A percentile compares a stretch with the other conserved stretches of the same genome.
phyloP scores from a whole-genome alignment of 2,329 filamentous ascomycete genomes.

The Teratosphaeriaceae sp. region DNA sequence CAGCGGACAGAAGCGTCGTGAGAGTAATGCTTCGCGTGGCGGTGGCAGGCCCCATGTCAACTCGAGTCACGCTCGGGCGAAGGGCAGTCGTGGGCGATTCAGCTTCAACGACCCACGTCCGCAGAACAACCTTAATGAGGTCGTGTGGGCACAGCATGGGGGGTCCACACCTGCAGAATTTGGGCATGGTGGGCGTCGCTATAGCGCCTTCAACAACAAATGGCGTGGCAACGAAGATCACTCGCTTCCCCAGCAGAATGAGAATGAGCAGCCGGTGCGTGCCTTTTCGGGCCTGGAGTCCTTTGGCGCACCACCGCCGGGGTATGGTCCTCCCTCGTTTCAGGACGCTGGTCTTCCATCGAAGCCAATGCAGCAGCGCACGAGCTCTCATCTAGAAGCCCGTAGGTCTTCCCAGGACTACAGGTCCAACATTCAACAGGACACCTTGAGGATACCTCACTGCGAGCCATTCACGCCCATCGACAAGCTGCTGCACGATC shows the following conservation, averaged over 20 bases:
- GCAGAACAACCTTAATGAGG: background rate
- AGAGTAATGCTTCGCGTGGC: conserved; percentile 5
- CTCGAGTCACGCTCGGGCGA: background rate
- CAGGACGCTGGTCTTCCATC: no score
- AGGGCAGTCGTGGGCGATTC: conserved; percentile 6
- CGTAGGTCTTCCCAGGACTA: no score
- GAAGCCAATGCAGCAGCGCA: no score
- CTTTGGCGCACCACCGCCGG: background rate
- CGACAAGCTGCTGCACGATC: no score
- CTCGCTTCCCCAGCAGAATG: background rate
- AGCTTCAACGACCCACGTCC: conserved; percentile 4
- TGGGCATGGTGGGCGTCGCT: no score
- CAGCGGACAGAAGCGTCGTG: conserved; percentile 1
- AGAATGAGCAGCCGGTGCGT: conserved; percentile 7
- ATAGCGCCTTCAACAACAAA: background rate
- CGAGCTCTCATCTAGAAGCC: no score
- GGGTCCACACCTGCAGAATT: no score
- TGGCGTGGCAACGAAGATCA: conserved; percentile 7
- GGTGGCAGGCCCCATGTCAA: conserved; percentile 4
- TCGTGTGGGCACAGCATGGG: no score
- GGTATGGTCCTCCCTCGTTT: background rate
- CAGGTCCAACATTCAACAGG: no score
- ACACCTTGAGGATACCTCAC: no score
- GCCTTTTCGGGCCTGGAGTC: conserved; percentile 5
- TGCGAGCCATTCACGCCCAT: no score